Evolutionary conservation across 495 filamentous ascomycete species (phyloP).

Genomic region (Penicillium macrosclerotiorum): DNA sequence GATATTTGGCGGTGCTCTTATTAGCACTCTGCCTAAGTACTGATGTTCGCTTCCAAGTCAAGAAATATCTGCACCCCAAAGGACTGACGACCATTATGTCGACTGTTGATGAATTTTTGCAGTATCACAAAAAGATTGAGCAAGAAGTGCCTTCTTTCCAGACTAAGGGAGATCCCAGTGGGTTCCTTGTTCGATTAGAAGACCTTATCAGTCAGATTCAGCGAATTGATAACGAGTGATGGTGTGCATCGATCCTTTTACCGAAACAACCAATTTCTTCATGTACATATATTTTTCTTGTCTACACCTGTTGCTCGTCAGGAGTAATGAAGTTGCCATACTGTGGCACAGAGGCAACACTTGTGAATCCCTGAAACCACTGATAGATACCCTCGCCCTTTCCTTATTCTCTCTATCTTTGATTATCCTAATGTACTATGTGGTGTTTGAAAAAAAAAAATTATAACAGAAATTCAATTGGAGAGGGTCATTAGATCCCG

Average conservation of each 20-base stretch:
- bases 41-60: conserved; percentile 51
- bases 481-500: too few species aligned
- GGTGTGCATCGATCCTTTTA: background rate
- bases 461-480: too few species aligned
- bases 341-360: too few species aligned
- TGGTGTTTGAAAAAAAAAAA: too few species aligned
- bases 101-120: conserved; percentile 83
- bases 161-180: conserved; percentile 32
- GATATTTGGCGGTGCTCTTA: conserved; percentile 84
- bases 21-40: conserved; percentile 69
- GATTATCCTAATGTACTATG: too few species aligned
- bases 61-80: conserved; percentile 51
- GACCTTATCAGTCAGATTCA: conserved; percentile 38
- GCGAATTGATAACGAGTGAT: conserved; percentile 3
- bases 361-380: too few species aligned
- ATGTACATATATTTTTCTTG: too few species aligned
- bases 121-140: conserved; percentile 74
- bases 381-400: too few species aligned
- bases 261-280: too few species aligned
- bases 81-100: conserved; percentile 64
- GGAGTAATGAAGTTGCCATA: too few species aligned
- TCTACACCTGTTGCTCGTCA: too few species aligned
- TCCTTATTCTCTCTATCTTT: too few species aligned
- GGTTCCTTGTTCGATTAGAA: conserved; percentile 60
- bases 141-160: conserved; percentile 25